These are phyloP conservation scores for Emmonsia crescens DNA, from an alignment of 2,329 filamentous ascomycete genomes.

Conservation along the genomic window DNA sequence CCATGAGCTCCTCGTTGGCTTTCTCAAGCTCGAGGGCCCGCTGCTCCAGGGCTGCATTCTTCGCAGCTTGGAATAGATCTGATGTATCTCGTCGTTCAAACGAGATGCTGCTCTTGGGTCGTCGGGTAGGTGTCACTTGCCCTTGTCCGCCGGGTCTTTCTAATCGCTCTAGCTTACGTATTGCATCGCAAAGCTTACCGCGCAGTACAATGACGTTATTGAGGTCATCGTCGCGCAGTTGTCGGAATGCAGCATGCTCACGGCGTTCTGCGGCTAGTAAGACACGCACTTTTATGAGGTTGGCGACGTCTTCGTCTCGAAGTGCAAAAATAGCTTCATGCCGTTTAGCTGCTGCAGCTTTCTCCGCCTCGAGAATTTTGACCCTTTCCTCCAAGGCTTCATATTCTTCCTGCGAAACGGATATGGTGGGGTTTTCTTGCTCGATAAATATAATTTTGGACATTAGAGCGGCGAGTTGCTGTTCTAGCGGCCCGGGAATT, in stretches of 20 bases:
- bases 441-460: conserved; percentile 9
- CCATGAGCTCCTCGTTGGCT: conserved; percentile 26
- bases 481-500: conserved; percentile 5
- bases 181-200: conserved; percentile 31
- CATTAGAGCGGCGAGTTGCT: conserved; percentile 7
- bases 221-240: conserved; percentile 34
- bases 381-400: conserved; percentile 21
- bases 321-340: conserved; percentile 33
- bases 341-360: conserved; percentile 24
- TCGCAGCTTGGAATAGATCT: conserved; percentile 33
- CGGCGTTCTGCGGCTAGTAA: conserved; percentile 30
- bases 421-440: conserved; percentile 7
- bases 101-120: conserved; percentile 20
- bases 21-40: conserved; percentile 33
- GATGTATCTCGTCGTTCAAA: conserved; percentile 24
- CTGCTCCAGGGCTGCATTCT: conserved; percentile 34
- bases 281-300: conserved; percentile 33
- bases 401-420: conserved; percentile 30
- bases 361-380: conserved; percentile 27
- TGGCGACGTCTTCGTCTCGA: conserved; percentile 34
- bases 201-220: conserved; percentile 30
- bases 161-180: conserved; percentile 24
- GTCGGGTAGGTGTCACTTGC: conserved; percentile 13
- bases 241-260: conserved; percentile 29
- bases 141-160: conserved; percentile 12